A percentile compares a stretch with the other conserved stretches of the same genome.
phyloP scores from a whole-genome alignment of 2,329 filamentous ascomycete genomes.

The Talaromyces sp. region DNA sequence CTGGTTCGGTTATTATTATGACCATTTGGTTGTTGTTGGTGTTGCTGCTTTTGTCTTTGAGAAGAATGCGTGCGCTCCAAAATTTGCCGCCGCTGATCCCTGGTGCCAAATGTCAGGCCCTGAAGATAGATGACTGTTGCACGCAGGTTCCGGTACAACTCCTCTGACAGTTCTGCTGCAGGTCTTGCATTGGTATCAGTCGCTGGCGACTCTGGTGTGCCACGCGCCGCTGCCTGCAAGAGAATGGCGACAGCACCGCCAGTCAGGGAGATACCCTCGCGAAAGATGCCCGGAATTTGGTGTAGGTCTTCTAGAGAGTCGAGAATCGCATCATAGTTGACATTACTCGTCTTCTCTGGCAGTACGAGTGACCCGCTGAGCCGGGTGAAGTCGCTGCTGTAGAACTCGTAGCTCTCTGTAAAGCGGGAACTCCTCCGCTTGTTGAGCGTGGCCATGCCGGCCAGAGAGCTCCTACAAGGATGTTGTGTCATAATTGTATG shows the following conservation, averaged over 20 bases:
- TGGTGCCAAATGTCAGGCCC: conserved; percentile 27
- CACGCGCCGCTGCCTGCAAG: conserved; percentile 28
- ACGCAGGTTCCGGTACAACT: conserved; percentile 25
- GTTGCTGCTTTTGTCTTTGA: conserved; percentile 3
- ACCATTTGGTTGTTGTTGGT: conserved; percentile 10
- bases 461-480: neutral
- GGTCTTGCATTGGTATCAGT: neutral
- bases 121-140: conserved; percentile 28
- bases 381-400: conserved; percentile 9
- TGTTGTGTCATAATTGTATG: neutral
- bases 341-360: neutral
- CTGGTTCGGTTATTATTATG: neutral
- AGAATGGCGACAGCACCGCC: conserved; percentile 29
- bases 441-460: neutral
- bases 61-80: conserved; percentile 18
- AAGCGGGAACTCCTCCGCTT: conserved; percentile 8
- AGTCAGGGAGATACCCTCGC: conserved; percentile 30
- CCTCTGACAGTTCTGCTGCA: conserved; percentile 15
- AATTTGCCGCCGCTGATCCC: conserved; percentile 23
- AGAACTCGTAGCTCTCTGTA: conserved; percentile 10
- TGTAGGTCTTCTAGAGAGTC: conserved; percentile 27
- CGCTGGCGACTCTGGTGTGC: conserved; percentile 15
- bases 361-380: conserved; percentile 5
- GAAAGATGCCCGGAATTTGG: conserved; percentile 29
- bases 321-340: conserved; percentile 14